phyloP scores from a whole-genome alignment of 352 stramenopile species.

The Phytophthora colocasiae region DNA sequence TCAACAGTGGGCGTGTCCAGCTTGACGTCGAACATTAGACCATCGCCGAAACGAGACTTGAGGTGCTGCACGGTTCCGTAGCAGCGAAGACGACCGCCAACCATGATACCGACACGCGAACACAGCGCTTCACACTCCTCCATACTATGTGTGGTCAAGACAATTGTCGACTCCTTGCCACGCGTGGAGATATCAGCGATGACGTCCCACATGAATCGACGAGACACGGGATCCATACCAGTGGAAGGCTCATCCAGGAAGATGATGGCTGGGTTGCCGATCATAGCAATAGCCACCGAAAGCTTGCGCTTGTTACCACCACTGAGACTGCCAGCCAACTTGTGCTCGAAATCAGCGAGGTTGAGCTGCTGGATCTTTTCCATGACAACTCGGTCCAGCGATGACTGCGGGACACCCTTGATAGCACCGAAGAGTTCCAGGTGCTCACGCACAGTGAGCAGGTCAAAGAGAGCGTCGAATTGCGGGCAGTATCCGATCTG shows the following conservation, averaged over 20 bases:
- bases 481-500: slow-evolving; percentile 94
- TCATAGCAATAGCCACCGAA: slow-evolving; percentile 93
- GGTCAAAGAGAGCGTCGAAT: slow-evolving; percentile 84
- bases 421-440: slow-evolving; percentile 91
- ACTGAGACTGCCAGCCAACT: slow-evolving; percentile 78
- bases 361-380: slow-evolving; percentile 87
- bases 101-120: slow-evolving; percentile 93
- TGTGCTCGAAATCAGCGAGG: slow-evolving; percentile 80
- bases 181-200: slow-evolving; percentile 75
- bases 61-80: slow-evolving; percentile 90
- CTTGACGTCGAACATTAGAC: slow-evolving; percentile 88
- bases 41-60: slow-evolving; percentile 94
- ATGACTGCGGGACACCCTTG: slow-evolving; percentile 89
- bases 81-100: slow-evolving; percentile 63
- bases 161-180: slow-evolving; percentile 69
- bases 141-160: slow-evolving; percentile 88
- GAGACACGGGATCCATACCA: slow-evolving; percentile 93
- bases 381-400: slow-evolving; percentile 64
- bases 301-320: slow-evolving; percentile 96
- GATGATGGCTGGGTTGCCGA: slow-evolving; percentile 90
- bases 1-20: slow-evolving; percentile 28
- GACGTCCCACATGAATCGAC: slow-evolving; percentile 51
- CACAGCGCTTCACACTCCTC: slow-evolving; percentile 79
- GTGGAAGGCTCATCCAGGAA: slow-evolving; percentile 92
- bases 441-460: slow-evolving; percentile 89